Evolutionary conservation across 1,284 basidiomycete genomes (phyloP), one percentile per base, ranked within the genome.

Genomic region (Lignosus rhinocerotis): DNA sequence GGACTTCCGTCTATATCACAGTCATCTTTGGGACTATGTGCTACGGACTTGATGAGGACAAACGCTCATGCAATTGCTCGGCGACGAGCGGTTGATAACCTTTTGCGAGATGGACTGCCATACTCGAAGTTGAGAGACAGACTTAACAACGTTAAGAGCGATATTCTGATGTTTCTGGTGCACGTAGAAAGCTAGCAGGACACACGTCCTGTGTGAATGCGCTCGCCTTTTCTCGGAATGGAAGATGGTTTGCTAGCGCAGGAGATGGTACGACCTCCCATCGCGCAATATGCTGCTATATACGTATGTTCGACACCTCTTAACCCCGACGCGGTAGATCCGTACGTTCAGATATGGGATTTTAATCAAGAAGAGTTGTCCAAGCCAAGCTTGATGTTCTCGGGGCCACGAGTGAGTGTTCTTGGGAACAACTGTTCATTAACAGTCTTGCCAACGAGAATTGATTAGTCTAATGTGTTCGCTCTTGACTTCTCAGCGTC

Each of bases 171-270:
- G 43, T 7, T 42, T 16, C n/a, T 2, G 16, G 16, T 16, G 32
- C 14, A 31, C 39, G 16, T 67, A 90, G 89, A 68, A 83, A 78
- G 63, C 74, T 91, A 6, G 65, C 69, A 2, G 81, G 74, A 0
- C 90, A 92, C 70, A 78, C 73, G 19, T 87, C 87, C 0, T 92
- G 90, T 69, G 83, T 92, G 21, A 92, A 92, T 64, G 80, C 82
- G 2, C 77, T 92, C 2, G 72, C 80, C 0, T 86, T 90, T 67
- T 90, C 88, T 2, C 75, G 78, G 7, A 80, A 82, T 41, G 88
- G 87, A 0, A 76, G 83, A 58, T 91, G 85, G 78, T 71, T 92
- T 33, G 90, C 88, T 0, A 90, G 85, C 68, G 90, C 85, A 12
- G 90, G 90, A 31, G 90, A 93, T 70, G 90, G 90, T 87, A 69